Evolutionary conservation across 768 basidiomycete genomes (phyloP).

Genomic region (Panellus pusillus): DNA sequence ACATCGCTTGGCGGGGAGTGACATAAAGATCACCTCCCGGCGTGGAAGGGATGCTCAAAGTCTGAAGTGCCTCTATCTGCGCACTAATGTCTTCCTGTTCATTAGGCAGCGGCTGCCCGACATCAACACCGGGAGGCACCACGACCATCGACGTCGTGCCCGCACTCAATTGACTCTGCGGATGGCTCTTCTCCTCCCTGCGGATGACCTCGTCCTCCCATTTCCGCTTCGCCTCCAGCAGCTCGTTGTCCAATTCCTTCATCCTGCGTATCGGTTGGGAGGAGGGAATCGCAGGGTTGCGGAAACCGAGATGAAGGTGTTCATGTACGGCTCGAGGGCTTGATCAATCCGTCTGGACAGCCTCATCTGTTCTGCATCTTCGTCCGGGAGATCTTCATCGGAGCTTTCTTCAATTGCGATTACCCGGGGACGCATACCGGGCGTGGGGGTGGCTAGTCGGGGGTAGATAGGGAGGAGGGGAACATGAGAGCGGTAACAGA

Average conservation of each 20-base stretch:
- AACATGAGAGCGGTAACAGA: conserved; percentile 28
- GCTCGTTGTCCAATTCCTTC: conserved; percentile 82
- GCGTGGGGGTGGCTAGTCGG: conserved; percentile 30
- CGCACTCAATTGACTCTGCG: conserved; percentile 42
- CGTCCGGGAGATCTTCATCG: conserved; percentile 59
- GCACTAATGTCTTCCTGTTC: no score
- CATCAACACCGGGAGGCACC: conserved; percentile 3
- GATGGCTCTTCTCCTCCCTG: conserved; percentile 64
- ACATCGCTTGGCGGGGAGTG: conserved; percentile 20
- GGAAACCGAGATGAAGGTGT: conserved; percentile 90
- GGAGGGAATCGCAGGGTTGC: conserved; percentile 91
- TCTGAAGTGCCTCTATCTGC: conserved; percentile 35
- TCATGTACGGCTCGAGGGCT: conserved; percentile 79
- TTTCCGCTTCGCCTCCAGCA: conserved; percentile 65
- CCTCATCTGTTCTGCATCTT: conserved; percentile 67
- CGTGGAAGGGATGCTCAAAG: conserved; percentile 34
- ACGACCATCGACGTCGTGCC: conserved; percentile 33
- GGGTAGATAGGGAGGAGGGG: conserved; percentile 31
- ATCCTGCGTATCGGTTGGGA: conserved; percentile 82
- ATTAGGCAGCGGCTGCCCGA: not conserved
- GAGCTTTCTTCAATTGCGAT: conserved; percentile 32
- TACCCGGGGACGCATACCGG: conserved; percentile 18
- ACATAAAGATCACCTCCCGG: conserved; percentile 4
- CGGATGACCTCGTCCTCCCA: conserved; percentile 89
- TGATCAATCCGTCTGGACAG: conserved; percentile 78